Conservation (phyloP, 2,329 filamentous ascomycete genomes). For the Aureobasidium sp. region DNA sequence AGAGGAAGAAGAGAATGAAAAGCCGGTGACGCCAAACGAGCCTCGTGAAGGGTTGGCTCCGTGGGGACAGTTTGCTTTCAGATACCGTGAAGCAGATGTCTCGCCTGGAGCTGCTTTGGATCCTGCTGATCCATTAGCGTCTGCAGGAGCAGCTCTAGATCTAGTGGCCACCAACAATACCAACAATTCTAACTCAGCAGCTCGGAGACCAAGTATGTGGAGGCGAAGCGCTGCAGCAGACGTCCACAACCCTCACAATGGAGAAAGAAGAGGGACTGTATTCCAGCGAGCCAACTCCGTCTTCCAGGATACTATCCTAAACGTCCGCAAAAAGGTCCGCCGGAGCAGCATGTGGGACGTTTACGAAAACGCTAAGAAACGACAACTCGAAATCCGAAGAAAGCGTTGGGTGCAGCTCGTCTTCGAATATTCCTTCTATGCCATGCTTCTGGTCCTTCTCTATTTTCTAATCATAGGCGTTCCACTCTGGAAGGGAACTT, state of each 20-base stretch:
- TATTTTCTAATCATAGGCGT: conserved; percentile 43
- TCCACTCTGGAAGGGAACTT: conserved; percentile 42
- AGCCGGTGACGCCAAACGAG: background rate
- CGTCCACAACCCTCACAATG: background rate
- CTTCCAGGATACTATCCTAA: conserved; percentile 3
- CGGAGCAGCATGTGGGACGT: conserved; percentile 21
- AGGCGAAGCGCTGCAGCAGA: background rate
- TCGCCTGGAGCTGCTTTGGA: background rate
- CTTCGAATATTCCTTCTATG: conserved; percentile 36
- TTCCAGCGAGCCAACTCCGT: conserved; percentile 12
- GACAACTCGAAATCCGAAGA: conserved; percentile 20
- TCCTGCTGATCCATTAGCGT: background rate
- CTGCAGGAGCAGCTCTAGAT: background rate
- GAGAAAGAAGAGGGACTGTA: conserved; percentile 1
- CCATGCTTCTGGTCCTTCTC: conserved; percentile 32
- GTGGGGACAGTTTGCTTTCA: background rate
- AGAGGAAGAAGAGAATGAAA: background rate
- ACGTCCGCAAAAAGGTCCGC: background rate
- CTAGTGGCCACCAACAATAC: background rate
- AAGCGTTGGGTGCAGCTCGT: conserved; percentile 31
- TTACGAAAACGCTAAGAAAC: conserved; percentile 23
- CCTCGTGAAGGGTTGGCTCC: background rate
- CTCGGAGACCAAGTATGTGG: conserved; percentile 2
- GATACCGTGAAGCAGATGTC: background rate
- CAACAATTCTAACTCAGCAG: background rate